Evolutionary conservation across 768 basidiomycete species (phyloP).

Genomic region (Agaricus subrufescens): DNA sequence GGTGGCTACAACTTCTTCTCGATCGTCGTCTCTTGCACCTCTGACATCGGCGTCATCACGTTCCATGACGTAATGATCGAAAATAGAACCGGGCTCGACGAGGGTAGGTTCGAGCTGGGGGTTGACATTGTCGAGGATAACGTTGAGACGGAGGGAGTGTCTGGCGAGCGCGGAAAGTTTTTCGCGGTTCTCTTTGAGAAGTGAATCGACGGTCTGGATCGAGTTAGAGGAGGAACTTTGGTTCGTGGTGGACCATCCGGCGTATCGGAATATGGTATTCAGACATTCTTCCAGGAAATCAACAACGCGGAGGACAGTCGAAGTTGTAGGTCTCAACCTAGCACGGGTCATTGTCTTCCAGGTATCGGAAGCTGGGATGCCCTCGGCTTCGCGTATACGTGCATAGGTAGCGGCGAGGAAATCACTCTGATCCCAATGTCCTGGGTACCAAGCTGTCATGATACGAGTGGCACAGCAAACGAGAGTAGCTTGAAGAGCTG

Average conservation of each 20-base stretch:
- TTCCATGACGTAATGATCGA: constrained; percentile 24
- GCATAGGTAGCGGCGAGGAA: constrained; percentile 32
- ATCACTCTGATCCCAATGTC: constrained; percentile 36
- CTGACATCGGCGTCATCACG: constrained; percentile 16
- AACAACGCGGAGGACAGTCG: constrained; percentile 8
- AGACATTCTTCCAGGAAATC: constrained; percentile 10
- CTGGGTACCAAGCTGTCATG: constrained; percentile 37
- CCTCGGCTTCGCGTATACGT: constrained; percentile 25
- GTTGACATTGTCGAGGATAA: constrained; percentile 13
- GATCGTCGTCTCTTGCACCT: constrained; percentile 1
- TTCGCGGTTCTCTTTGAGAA: constrained; percentile 11
- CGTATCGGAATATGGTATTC: constrained; percentile 3
- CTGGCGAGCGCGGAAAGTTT: constrained; percentile 22
- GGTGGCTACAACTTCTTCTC: constrained; percentile 25
- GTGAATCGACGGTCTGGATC: constrained; percentile 1
- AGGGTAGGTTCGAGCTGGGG: constrained; percentile 23
- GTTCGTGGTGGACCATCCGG: neutral
- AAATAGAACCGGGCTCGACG: constrained; percentile 21
- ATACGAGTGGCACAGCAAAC: constrained; percentile 32
- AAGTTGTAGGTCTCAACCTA: constrained; percentile 10
- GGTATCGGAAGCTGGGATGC: constrained; percentile 9
- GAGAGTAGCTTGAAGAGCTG: constrained; percentile 37
- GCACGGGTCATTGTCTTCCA: constrained; percentile 24
- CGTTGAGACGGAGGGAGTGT: constrained; percentile 22
- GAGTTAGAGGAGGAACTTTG: neutral